These are phyloP conservation scores for Parietaria judaica DNA, from an alignment of 306 rosid genomes.

Conservation along the genomic window DNA sequence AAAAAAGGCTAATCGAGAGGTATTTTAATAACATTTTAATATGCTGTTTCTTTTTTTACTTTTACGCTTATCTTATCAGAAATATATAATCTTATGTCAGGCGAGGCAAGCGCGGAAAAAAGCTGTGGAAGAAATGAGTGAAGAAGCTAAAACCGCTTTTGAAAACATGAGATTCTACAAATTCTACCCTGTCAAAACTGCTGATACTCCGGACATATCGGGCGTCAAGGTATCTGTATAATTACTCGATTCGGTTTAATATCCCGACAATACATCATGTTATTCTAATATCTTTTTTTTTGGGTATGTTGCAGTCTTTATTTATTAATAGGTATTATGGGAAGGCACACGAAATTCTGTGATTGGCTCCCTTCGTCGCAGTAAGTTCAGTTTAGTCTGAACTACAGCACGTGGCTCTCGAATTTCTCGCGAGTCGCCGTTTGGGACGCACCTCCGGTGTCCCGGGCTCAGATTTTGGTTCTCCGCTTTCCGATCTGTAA, in stretches of 20 bases:
- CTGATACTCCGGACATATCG: constrained; percentile 67
- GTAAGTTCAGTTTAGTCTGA: constrained; percentile 4
- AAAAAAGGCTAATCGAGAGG: constrained; percentile 64
- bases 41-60: not conserved
- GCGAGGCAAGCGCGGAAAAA: constrained; percentile 73
- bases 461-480: constrained; percentile 4
- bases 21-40: constrained; percentile 5
- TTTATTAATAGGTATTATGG: constrained; percentile 85
- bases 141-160: constrained; percentile 58
- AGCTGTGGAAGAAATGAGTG: constrained; percentile 69
- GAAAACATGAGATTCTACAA: constrained; percentile 69
- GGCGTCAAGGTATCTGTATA: constrained; percentile 48
- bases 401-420: constrained; percentile 6
- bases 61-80: not conserved
- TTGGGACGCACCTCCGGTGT: constrained; percentile 37
- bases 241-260: too few relatives aligned
- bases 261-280: not conserved
- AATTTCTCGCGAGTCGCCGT: constrained; percentile 2
- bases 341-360: constrained; percentile 77
- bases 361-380: constrained; percentile 17
- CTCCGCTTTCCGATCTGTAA: not conserved
- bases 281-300: not conserved
- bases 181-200: constrained; percentile 70
- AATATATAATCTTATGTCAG: constrained; percentile 25
- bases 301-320: constrained; percentile 43